Percentiles rank a stretch among this genome's conserved stretches.
Evolutionary conservation across 768 basidiomycete species (phyloP).

Genomic region (Auriscalpium vulgare): DNA sequence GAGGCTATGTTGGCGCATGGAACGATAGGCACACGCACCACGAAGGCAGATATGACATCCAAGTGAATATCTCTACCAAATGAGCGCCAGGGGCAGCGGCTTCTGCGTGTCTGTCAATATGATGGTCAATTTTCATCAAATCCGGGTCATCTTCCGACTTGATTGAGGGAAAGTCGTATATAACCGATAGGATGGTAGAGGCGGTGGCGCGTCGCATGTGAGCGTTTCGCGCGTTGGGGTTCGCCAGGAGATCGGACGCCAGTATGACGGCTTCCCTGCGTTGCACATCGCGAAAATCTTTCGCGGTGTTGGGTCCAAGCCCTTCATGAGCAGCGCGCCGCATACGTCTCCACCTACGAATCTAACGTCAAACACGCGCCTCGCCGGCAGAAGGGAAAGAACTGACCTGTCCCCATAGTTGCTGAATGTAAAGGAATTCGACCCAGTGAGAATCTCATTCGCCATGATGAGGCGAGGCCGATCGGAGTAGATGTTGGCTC

Average conservation of each 20-base stretch:
- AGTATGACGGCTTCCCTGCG: slow-evolving; percentile 25
- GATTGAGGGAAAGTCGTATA: background rate
- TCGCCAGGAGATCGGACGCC: slow-evolving; percentile 20
- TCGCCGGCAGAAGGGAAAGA: background rate
- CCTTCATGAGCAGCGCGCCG: background rate
- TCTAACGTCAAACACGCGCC: background rate
- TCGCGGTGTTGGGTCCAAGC: background rate
- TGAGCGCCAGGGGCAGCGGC: background rate
- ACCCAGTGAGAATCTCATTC: background rate
- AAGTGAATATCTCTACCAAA: background rate
- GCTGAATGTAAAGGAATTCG: background rate
- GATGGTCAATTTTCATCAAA: background rate
- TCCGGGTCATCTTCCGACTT: slow-evolving; percentile 3
- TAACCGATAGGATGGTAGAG: slow-evolving; percentile 18
- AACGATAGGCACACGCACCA: too few species aligned
- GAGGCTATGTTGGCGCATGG: too few species aligned
- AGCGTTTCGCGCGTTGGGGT: slow-evolving; percentile 17
- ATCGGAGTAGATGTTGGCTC: slow-evolving; percentile 30
- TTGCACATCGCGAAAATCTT: slow-evolving; percentile 20
- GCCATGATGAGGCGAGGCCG: slow-evolving; percentile 25
- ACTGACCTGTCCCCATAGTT: background rate
- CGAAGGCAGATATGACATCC: background rate
- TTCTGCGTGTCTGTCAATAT: background rate
- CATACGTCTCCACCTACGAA: background rate
- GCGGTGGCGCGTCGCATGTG: slow-evolving; percentile 19